Evolutionary conservation across 23 red algal genomes (phyloP).

Genomic region (Gracilaria gracilis): DNA sequence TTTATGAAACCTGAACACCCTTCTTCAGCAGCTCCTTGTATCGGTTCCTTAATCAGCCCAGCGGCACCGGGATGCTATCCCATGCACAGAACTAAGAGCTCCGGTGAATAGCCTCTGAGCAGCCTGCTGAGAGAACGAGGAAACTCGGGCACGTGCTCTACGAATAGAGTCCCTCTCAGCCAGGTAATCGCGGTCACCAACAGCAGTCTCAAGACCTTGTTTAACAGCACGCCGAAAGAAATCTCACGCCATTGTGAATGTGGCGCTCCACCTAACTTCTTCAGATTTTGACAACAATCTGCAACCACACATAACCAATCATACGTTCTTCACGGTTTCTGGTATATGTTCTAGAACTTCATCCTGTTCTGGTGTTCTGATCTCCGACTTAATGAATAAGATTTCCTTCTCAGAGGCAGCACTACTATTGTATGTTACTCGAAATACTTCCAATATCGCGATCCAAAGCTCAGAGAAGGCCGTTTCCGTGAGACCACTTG

Average conservation of each 20-base stretch:
- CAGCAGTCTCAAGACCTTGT: conserved; percentile 85
- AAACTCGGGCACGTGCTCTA: conserved; percentile 44
- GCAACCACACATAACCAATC: conserved; percentile 84
- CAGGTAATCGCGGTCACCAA: conserved; percentile 88
- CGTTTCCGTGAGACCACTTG: conserved; percentile 38
- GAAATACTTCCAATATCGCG: conserved; percentile 73
- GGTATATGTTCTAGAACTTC: conserved; percentile 85
- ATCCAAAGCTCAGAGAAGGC: conserved; percentile 73
- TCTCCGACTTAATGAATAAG: conserved; percentile 11
- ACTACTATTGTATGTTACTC: conserved; percentile 52
- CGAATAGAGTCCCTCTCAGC: conserved; percentile 89
- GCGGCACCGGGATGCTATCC: conserved; percentile 82
- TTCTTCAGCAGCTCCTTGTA: conserved; percentile 80
- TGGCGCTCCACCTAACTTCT: conserved; percentile 63
- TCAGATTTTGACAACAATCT: conserved; percentile 62
- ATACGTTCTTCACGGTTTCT: conserved; percentile 89
- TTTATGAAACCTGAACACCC: conserved; percentile 84
- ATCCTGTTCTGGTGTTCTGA: conserved; percentile 39
- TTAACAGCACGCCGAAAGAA: conserved; percentile 78
- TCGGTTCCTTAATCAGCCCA: conserved; percentile 86
- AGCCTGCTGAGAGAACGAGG: conserved; percentile 74
- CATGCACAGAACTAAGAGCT: conserved; percentile 86
- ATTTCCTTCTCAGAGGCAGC: conserved; percentile 7
- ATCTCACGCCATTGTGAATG: conserved; percentile 50
- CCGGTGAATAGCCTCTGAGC: conserved; percentile 85